phyloP scores from a whole-genome alignment of 2,329 filamentous ascomycete species.

The Tolypocladium nubicola region DNA sequence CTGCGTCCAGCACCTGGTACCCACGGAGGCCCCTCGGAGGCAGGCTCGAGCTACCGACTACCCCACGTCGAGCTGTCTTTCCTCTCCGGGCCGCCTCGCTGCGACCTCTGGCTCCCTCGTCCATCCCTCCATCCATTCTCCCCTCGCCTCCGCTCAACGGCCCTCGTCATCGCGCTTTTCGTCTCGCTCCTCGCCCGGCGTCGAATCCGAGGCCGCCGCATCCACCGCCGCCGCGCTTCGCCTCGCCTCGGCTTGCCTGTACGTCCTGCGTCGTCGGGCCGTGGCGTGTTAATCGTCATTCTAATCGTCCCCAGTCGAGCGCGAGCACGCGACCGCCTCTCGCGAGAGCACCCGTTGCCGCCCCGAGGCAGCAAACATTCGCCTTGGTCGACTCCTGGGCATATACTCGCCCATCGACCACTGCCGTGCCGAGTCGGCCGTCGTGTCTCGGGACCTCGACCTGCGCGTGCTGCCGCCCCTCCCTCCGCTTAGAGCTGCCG shows the following conservation, averaged over 20 bases:
- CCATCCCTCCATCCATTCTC: background rate
- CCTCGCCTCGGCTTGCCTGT: background rate
- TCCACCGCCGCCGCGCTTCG: background rate
- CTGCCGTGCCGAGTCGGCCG: background rate
- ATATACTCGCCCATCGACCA: too few species aligned
- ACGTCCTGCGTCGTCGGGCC: background rate
- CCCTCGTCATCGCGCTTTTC: background rate
- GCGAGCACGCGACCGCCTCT: background rate
- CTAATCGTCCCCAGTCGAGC: background rate
- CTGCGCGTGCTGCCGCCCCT: background rate
- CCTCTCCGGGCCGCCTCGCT: background rate
- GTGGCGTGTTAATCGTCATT: background rate
- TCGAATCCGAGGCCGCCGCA: background rate
- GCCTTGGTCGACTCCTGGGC: too few species aligned
- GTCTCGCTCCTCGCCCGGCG: background rate
- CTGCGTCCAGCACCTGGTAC: background rate
- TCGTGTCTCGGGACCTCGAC: background rate
- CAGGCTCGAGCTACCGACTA: background rate
- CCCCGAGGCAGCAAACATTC: background rate
- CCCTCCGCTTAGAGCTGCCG: background rate
- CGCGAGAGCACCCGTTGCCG: background rate
- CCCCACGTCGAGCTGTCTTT: conserved; percentile 1
- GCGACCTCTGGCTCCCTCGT: background rate
- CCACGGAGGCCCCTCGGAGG: too few species aligned
- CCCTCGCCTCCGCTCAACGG: background rate